These are phyloP conservation scores for Kodamaea laetipori DNA, from an alignment of 805 yeast genomes.

Conservation along the genomic window DNA sequence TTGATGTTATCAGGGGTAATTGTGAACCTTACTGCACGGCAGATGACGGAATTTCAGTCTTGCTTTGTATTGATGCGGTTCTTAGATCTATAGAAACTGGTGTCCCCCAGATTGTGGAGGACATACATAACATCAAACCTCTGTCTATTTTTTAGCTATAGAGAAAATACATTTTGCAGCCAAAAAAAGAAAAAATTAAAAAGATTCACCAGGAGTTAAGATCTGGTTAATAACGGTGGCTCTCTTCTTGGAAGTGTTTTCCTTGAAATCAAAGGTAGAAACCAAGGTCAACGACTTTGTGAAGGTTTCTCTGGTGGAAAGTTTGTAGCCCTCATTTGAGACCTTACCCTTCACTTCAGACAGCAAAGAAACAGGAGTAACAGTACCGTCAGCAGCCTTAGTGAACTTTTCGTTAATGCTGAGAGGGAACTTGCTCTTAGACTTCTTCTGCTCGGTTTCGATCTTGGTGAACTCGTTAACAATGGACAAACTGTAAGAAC, in stretches of 20 bases:
- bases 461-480: slow-evolving; percentile 11
- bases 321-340: slow-evolving; percentile 1
- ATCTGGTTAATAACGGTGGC: slow-evolving; percentile 7
- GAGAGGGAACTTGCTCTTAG: slow-evolving; percentile 10
- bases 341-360: slow-evolving; percentile 7
- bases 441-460: neutral
- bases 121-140: slow-evolving; percentile 14
- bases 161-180: neutral
- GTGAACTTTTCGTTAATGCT: slow-evolving; percentile 1
- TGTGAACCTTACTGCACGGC: slow-evolving; percentile 34
- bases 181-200: neutral
- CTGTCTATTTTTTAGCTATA: slow-evolving; percentile 4
- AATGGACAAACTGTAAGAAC: slow-evolving; percentile 9
- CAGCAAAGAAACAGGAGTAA: slow-evolving; percentile 5
- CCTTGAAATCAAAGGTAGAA: slow-evolving; percentile 13
- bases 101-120: slow-evolving; percentile 24
- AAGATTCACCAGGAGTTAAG: neutral
- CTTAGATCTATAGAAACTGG: slow-evolving; percentile 34
- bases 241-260: neutral
- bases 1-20: slow-evolving; percentile 32
- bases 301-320: slow-evolving; percentile 2
- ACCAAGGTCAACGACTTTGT: slow-evolving; percentile 15
- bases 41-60: slow-evolving; percentile 35
- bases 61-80: slow-evolving; percentile 40
- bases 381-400: slow-evolving; percentile 1